phyloP scores from a whole-genome alignment of 164 flowering plant species.

The Houttuynia cordata region DNA sequence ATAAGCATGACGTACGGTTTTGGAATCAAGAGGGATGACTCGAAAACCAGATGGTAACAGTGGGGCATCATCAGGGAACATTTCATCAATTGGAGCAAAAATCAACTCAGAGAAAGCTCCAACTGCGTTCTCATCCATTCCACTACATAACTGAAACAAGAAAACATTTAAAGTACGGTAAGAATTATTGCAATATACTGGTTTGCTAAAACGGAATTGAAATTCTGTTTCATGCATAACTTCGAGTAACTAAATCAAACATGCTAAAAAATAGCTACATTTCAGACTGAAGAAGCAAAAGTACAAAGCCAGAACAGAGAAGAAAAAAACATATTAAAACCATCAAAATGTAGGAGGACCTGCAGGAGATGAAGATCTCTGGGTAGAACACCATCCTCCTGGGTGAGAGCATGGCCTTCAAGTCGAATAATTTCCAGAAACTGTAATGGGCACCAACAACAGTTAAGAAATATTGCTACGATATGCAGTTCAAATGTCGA shows the following conservation, averaged over 20 bases:
- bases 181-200: background rate
- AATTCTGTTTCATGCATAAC: too few species aligned
- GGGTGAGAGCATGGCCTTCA: constrained; percentile 77
- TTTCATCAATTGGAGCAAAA: constrained; percentile 92
- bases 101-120: constrained; percentile 89
- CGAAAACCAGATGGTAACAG: constrained; percentile 89
- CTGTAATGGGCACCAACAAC: constrained; percentile 15
- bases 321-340: background rate
- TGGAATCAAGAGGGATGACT: constrained; percentile 63
- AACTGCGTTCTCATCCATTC: constrained; percentile 75
- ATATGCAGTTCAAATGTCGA: too few species aligned
- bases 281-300: too few species aligned
- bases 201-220: too few species aligned
- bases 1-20: constrained; percentile 83
- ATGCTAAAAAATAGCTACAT: too few species aligned
- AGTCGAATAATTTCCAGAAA: constrained; percentile 81
- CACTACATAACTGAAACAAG: constrained; percentile 62
- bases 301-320: background rate
- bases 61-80: constrained; percentile 88
- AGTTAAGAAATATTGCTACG: too few species aligned
- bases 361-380: constrained; percentile 87
- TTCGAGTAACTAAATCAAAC: too few species aligned
- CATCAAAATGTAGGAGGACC: constrained; percentile 23
- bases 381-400: constrained; percentile 62
- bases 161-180: background rate